Conservation (phyloP, 2,329 filamentous ascomycete genomes). For the Fusarium sp. region DNA sequence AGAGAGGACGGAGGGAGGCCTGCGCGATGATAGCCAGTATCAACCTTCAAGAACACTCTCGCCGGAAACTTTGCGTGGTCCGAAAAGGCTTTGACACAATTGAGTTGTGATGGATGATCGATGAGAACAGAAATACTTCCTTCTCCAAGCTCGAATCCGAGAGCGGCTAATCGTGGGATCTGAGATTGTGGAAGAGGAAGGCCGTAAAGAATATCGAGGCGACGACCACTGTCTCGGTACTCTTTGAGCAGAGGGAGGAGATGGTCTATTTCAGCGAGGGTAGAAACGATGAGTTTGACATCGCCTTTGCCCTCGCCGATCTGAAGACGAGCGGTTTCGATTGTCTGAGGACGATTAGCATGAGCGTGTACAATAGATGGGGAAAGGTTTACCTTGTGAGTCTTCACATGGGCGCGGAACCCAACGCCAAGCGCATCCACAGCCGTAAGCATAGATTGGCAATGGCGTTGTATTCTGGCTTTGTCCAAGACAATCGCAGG, state of each 20-base stretch:
- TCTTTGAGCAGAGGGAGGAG: slow-evolving; percentile 63
- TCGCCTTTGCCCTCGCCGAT: slow-evolving; percentile 57
- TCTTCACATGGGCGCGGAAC: slow-evolving; percentile 75
- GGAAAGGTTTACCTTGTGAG: slow-evolving; percentile 66
- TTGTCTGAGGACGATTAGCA: slow-evolving; percentile 57
- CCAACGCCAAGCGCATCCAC: slow-evolving; percentile 61
- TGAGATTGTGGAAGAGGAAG: slow-evolving; percentile 69
- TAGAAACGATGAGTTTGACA: slow-evolving; percentile 71
- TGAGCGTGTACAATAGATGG: rapidly evolving
- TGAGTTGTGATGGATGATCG: slow-evolving; percentile 66
- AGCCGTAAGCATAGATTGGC: slow-evolving; percentile 66
- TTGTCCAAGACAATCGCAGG: slow-evolving; percentile 69
- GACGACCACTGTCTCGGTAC: slow-evolving; percentile 40
- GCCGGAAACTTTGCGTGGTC: slow-evolving; percentile 48
- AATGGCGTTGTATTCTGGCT: slow-evolving; percentile 67
- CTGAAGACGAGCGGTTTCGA: slow-evolving; percentile 67
- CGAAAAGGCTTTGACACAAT: slow-evolving; percentile 47
- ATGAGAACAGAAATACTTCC: slow-evolving; percentile 66
- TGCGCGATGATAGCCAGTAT: slow-evolving; percentile 73
- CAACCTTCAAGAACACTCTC: slow-evolving; percentile 70
- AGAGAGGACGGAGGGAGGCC: slow-evolving; percentile 63
- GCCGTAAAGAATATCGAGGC: slow-evolving; percentile 66
- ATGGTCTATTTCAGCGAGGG: slow-evolving; percentile 69
- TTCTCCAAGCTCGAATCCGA: slow-evolving; percentile 61
- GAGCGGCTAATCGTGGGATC: slow-evolving; percentile 60